Evolutionary conservation across 129 eudicot species (phyloP), one percentile per base, ranked within the genome.

Genomic region (Solidago caesia): DNA sequence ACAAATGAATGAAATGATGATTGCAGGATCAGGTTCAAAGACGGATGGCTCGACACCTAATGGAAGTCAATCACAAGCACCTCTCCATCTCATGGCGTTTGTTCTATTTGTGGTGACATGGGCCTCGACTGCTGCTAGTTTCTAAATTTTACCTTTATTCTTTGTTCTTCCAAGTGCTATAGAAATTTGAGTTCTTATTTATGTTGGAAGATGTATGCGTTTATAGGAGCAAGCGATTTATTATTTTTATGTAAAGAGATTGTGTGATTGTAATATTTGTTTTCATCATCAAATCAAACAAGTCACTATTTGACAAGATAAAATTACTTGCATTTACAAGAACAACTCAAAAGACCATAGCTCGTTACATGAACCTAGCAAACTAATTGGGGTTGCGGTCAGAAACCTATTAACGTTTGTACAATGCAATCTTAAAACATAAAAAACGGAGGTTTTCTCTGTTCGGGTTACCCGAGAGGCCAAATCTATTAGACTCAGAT

Each of bases 21-120:
- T 16, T 72, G 71, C 60, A 80, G 85, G 85, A 76, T 68, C 82
- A 29, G 92, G 85, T 13, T 82, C 95, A 25, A 89, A 85, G 72
- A 82, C 85, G 13, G 67, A 80, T 56, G 86, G 85, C n/a, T 66
- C 65, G 67, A 74, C 87, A 51, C 74, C 84, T 11, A 78, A 70
- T 8, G 87, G 82, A 67, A 77, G 82, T 59, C 71, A 53, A 75
- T 57, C 68, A 15, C 72, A 16, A 42, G 74, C 58, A 14, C 67
- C 91, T 2, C 16, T 75, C 44, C 76, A 72, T 56, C 59, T 84
- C 1, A 49, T 81, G 49, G 33, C 46, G 1, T 56, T 80, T 8
- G 56, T 84, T 46, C 68, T 89, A 68, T 62, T 84, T 15, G 29
- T 70, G 41, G 72, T 76, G 41, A 64, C 86, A 29, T 78, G 72